These are phyloP conservation scores for Baeospora myosura DNA, from an alignment of 1,284 basidiomycete genomes.

Conservation along the genomic window DNA sequence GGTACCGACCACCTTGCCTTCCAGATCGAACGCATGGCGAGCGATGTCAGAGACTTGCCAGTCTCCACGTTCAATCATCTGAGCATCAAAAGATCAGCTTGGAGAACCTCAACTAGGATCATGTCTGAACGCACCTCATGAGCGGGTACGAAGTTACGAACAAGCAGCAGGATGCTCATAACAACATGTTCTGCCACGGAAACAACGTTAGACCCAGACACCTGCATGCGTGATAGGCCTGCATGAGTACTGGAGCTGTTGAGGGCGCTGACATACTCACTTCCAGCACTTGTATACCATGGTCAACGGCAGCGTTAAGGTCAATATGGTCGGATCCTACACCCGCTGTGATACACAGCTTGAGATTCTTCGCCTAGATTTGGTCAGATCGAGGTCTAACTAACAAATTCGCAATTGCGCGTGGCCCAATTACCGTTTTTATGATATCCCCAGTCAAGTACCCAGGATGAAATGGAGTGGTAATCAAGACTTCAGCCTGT, in stretches of 20 bases:
- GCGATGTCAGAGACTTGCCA: conserved; percentile 84
- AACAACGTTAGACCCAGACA: conserved; percentile 80
- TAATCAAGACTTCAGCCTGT: conserved; percentile 73
- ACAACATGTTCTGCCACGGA: conserved; percentile 92
- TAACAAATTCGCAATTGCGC: not conserved
- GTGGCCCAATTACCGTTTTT: conserved; percentile 37
- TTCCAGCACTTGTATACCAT: conserved; percentile 77
- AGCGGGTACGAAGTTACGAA: conserved; percentile 81
- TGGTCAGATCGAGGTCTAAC: too few relatives aligned
- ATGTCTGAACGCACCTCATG: too few relatives aligned
- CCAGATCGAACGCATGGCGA: conserved; percentile 80
- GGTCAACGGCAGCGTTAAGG: conserved; percentile 81
- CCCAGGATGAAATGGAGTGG: conserved; percentile 89
- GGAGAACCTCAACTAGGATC: not conserved
- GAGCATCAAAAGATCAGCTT: too few relatives aligned
- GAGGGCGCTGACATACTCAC: conserved; percentile 21
- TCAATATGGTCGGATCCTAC: conserved; percentile 94
- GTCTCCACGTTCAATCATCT: conserved; percentile 79
- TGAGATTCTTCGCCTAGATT: conserved; percentile 82
- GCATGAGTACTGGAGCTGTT: too few relatives aligned
- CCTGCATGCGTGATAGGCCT: conserved; percentile 24
- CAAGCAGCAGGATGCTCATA: conserved; percentile 71
- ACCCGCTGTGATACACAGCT: conserved; percentile 89
- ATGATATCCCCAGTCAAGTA: conserved; percentile 83
- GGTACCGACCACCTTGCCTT: conserved; percentile 87